Base-by-base conservation (phyloP, 768 basidiomycete genomes). In the Lentinula guzmanii region DNA sequence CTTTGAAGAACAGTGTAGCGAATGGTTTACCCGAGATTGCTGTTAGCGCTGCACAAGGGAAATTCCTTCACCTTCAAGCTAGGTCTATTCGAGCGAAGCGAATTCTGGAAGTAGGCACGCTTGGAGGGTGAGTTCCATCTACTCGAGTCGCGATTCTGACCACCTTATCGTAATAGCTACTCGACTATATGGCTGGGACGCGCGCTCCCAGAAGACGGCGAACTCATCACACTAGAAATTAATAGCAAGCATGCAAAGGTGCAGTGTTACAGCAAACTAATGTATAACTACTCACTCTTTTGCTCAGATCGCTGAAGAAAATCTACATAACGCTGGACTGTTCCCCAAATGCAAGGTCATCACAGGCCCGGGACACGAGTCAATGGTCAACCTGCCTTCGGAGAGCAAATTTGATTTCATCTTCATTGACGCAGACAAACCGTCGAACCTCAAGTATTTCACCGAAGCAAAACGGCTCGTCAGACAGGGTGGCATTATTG, bases 391-490 rank as follows among this genome's bases (percentile, higher is more conserved):
- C 46, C 70, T 89, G 35, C 71, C 77, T 6, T 70, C 84, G 6
- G 77, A 78, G 9, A 70, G 72, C 4, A 79, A 78, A 1, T 89
- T 86, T 69, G 88, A 90, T 69, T 70, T 91, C 18, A 77, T 78
- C 2, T 91, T 90, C 76, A 86, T 89, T 63, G 88, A 90, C 70
- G 89, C 87, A 6, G 86, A 89, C 73, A 89, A 89, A 68, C 70
- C 73, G 4, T 77, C 75, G 43, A 85, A 85, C 63, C 58, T 75
- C 24, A 74, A 75, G 4, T 89, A 89, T 67, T 86, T 85, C 72
- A 72, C 70, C 1, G 79, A 89, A 62, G 82, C 82, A 0, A 84
- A 89, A 67, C 79, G 87, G 13, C 75, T 90, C 6, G 76, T 84
- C 0, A 75, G 82, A 53, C 77, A 77, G 45, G 83, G 85, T 11